These are phyloP conservation scores for Suillus occidentalis DNA, from an alignment of 768 basidiomycete genomes.

Conservation along the genomic window DNA sequence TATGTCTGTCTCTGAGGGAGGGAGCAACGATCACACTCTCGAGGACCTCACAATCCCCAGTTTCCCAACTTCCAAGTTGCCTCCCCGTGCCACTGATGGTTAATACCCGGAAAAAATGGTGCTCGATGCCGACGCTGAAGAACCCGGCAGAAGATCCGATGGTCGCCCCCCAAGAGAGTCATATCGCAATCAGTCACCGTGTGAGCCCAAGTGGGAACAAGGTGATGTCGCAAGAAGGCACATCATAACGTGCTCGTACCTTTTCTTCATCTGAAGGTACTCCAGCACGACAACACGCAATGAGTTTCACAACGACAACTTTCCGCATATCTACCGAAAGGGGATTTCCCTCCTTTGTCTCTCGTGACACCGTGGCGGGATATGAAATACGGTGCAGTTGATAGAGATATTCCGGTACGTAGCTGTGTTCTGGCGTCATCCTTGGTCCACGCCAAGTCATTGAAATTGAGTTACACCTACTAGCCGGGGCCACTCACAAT, in stretches of 20 bases:
- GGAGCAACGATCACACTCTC: slow-evolving; percentile 86
- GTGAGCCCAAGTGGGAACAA: background rate
- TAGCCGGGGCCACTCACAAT: background rate
- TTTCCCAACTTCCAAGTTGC: slow-evolving; percentile 60
- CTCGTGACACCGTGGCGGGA: background rate
- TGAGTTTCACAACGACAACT: background rate
- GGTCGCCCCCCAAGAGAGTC: slow-evolving; percentile 60
- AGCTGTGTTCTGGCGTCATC: background rate
- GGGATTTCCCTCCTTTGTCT: background rate
- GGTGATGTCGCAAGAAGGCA: background rate
- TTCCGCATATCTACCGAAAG: background rate
- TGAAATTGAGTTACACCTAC: background rate
- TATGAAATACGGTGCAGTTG: background rate
- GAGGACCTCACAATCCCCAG: slow-evolving; percentile 48
- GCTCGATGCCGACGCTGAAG: background rate
- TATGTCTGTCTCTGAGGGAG: slow-evolving; percentile 83
- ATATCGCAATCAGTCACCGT: slow-evolving; percentile 38
- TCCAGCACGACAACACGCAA: background rate
- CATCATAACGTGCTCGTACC: background rate
- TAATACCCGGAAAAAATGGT: background rate
- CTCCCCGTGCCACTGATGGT: background rate
- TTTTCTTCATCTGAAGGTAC: background rate
- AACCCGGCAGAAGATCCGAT: slow-evolving; percentile 11
- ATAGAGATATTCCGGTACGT: background rate
- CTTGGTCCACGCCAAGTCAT: background rate